Percentiles rank a stretch among this genome's conserved stretches.
phyloP scores from a whole-genome alignment of 768 basidiomycete species.

The Boletus rufocinnamomeus region DNA sequence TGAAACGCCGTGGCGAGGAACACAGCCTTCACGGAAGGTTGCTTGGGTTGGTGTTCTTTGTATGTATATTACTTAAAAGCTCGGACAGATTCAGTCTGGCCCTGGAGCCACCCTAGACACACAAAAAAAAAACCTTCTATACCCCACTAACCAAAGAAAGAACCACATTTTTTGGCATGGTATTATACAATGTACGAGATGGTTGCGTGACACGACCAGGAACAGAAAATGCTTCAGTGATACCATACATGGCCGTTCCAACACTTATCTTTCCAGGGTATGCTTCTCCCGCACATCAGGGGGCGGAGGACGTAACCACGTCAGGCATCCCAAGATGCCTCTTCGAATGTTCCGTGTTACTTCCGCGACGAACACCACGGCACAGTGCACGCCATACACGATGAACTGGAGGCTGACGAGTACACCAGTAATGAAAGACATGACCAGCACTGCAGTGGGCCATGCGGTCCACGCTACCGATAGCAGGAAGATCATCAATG shows the following conservation, averaged over 20 bases:
- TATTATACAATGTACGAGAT: constrained; percentile 11
- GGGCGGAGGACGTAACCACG: constrained; percentile 13
- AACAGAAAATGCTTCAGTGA: neutral
- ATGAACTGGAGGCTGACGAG: constrained; percentile 68
- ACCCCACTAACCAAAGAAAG: neutral
- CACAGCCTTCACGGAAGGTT: neutral
- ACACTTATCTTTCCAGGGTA: neutral
- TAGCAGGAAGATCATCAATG: constrained; percentile 61
- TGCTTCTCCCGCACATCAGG: constrained; percentile 17
- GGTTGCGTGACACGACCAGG: neutral
- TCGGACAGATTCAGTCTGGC: neutral
- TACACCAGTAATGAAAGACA: constrained; percentile 58
- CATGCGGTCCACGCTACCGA: constrained; percentile 64
- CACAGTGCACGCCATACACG: constrained; percentile 49
- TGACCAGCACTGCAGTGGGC: constrained; percentile 60
- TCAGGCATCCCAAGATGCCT: constrained; percentile 15
- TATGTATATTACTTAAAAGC: neutral
- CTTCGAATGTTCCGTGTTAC: constrained; percentile 9
- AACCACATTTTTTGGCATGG: neutral
- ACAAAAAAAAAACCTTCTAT: neutral
- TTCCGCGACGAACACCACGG: constrained; percentile 14
- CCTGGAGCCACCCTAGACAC: neutral
- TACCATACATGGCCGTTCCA: neutral
- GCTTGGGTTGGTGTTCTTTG: neutral
- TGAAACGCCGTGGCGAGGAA: neutral